phyloP scores from a whole-genome alignment of 2,329 filamentous ascomycete genomes.

The Cordyceps tenuipes region DNA sequence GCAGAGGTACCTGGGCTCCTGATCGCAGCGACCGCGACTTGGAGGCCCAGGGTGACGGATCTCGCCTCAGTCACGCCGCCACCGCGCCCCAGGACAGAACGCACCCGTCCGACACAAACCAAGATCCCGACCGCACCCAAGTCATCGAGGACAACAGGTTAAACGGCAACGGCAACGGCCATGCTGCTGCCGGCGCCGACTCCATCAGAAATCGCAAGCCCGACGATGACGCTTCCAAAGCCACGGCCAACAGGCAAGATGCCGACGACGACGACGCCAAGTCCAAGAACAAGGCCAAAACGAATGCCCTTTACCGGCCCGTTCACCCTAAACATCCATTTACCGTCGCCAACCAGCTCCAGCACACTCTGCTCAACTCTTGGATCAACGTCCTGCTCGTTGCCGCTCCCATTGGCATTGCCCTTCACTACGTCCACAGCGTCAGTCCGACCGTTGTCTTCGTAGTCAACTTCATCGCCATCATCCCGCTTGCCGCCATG shows the following conservation, averaged over 20 bases:
- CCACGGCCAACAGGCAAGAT: slow-evolving; percentile 7
- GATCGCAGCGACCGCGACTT: slow-evolving; percentile 17
- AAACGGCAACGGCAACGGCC: slow-evolving; percentile 15
- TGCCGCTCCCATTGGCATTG: slow-evolving; percentile 72
- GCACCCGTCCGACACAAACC: slow-evolving; percentile 11
- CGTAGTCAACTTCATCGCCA: slow-evolving; percentile 87
- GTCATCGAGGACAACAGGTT: slow-evolving; percentile 18
- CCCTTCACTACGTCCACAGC: slow-evolving; percentile 51
- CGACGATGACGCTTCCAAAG: slow-evolving; percentile 18
- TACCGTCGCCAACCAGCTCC: slow-evolving; percentile 57
- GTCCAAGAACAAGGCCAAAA: slow-evolving; percentile 33
- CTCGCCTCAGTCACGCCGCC: slow-evolving; percentile 26
- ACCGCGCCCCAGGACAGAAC: slow-evolving; percentile 25
- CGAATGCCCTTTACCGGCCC: slow-evolving; percentile 34
- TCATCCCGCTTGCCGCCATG: slow-evolving; percentile 80
- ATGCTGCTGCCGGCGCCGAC: slow-evolving; percentile 16
- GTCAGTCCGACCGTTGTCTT: slow-evolving; percentile 61
- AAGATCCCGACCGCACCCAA: slow-evolving; percentile 6
- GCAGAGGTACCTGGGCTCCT: slow-evolving; percentile 29
- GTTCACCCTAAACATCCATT: slow-evolving; percentile 46
- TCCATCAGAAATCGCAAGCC: slow-evolving; percentile 25
- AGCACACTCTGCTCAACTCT: slow-evolving; percentile 68
- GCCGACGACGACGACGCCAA: slow-evolving; percentile 22
- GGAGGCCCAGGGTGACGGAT: slow-evolving; percentile 19
- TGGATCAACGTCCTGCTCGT: slow-evolving; percentile 81